Percentiles rank a stretch among this genome's conserved stretches.
These are phyloP conservation scores for Wickerhamomyces subpelliculosus DNA, from an alignment of 805 yeast species.

Conservation along the genomic window DNA sequence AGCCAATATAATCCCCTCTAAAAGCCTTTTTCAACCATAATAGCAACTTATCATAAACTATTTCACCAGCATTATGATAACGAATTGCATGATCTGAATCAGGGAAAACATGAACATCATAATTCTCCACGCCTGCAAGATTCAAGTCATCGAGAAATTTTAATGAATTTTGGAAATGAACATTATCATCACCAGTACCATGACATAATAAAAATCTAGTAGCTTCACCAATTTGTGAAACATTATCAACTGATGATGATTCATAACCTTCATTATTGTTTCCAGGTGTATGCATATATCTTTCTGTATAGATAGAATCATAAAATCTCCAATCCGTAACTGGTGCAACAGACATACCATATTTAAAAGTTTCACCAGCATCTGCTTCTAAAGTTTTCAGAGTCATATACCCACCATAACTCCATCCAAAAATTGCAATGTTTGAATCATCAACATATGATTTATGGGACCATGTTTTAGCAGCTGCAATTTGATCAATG, in stretches of 20 bases:
- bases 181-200: constrained; percentile 97
- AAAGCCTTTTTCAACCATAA: constrained; percentile 62
- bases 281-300: constrained; percentile 85
- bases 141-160: constrained; percentile 72
- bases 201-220: constrained; percentile 83
- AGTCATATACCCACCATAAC: constrained; percentile 93
- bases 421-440: constrained; percentile 97
- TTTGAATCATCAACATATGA: constrained; percentile 58
- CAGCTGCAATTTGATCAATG: constrained; percentile 81
- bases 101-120: constrained; percentile 72
- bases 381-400: constrained; percentile 84
- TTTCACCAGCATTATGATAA: constrained; percentile 64
- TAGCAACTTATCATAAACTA: constrained; percentile 61
- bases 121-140: constrained; percentile 70
- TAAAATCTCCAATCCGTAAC: constrained; percentile 92
- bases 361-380: constrained; percentile 65
- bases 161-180: constrained; percentile 86
- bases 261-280: constrained; percentile 59
- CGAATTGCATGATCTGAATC: constrained; percentile 72
- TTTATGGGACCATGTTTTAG: constrained; percentile 56
- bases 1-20: constrained; percentile 32
- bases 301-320: constrained; percentile 90
- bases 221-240: constrained; percentile 45
- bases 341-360: constrained; percentile 95
- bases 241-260: constrained; percentile 47